Evolutionary conservation across 441 rosid species (phyloP).

Genomic region (Populus trichocarpa): DNA sequence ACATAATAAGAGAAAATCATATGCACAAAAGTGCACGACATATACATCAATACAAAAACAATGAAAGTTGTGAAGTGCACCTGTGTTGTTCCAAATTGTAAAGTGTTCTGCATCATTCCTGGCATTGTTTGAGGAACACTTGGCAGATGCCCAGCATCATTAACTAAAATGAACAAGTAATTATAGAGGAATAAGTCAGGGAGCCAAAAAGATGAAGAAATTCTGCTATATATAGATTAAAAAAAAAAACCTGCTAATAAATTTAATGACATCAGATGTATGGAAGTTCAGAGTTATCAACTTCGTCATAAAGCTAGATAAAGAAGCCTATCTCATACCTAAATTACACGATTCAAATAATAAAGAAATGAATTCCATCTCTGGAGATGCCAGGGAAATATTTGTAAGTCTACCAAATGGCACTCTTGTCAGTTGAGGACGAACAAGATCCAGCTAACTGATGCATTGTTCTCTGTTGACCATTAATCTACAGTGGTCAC

Average conservation of each 20-base stretch:
- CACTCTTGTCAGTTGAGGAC: conserved; percentile 48
- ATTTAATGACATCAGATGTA: background rate
- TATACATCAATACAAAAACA: background rate
- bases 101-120: conserved; percentile 65
- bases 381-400: conserved; percentile 11
- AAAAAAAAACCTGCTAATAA: background rate
- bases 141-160: conserved; percentile 53
- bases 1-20: conserved; percentile 20
- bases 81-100: conserved; percentile 55
- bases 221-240: background rate
- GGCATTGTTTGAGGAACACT: conserved; percentile 48
- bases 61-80: conserved; percentile 23
- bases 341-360: conserved; percentile 12
- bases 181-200: background rate
- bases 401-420: conserved; percentile 47
- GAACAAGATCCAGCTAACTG: conserved; percentile 62
- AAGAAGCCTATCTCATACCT: conserved; percentile 9
- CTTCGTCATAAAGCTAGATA: background rate
- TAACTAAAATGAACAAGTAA: conserved; percentile 4
- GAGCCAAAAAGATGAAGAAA: background rate
- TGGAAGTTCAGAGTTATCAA: background rate
- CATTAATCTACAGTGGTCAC: conserved; percentile 70
- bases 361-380: conserved; percentile 26
- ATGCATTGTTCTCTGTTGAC: conserved; percentile 52
- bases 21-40: background rate